A percentile compares a stretch with the other conserved stretches of the same genome.
phyloP scores from a whole-genome alignment of 2,329 filamentous ascomycete species.

The Pyrenophora teres region DNA sequence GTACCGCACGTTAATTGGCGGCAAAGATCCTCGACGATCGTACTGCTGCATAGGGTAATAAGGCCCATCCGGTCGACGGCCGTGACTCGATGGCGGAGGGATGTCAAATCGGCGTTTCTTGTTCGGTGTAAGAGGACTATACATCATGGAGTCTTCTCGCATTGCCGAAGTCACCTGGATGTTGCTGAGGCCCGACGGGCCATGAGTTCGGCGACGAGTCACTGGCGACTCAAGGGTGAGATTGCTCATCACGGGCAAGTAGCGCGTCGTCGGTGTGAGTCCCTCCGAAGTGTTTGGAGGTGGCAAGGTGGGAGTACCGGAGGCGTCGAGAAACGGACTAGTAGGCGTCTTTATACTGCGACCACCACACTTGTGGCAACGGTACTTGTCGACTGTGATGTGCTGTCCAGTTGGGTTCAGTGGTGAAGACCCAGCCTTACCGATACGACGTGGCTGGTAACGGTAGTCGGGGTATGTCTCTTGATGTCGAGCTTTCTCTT shows the following conservation, averaged over 20 bases:
- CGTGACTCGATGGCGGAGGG: slow-evolving; percentile 49
- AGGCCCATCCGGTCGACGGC: slow-evolving; percentile 62
- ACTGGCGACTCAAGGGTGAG: slow-evolving; percentile 47
- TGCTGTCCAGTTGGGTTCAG: slow-evolving; percentile 39
- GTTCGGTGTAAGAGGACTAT: slow-evolving; percentile 40
- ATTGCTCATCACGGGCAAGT: slow-evolving; percentile 48
- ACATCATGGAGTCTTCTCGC: slow-evolving; percentile 33
- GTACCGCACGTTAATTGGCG: slow-evolving; percentile 37
- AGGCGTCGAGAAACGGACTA: slow-evolving; percentile 59
- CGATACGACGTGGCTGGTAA: slow-evolving; percentile 76
- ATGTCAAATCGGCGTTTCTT: slow-evolving; percentile 44
- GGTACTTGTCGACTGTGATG: slow-evolving; percentile 50
- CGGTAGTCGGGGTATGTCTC: slow-evolving; percentile 91
- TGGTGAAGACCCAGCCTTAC: slow-evolving; percentile 48
- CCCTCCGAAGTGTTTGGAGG: slow-evolving; percentile 44
- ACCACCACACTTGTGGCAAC: slow-evolving; percentile 74
- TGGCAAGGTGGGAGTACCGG: slow-evolving; percentile 46
- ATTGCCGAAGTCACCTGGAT: slow-evolving; percentile 32
- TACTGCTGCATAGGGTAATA: slow-evolving; percentile 37
- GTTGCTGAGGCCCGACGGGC: slow-evolving; percentile 35
- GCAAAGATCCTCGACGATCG: slow-evolving; percentile 40
- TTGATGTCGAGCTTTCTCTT: slow-evolving; percentile 89
- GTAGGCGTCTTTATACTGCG: slow-evolving; percentile 66
- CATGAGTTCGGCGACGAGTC: slow-evolving; percentile 26
- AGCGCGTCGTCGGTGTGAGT: slow-evolving; percentile 40